Conservation (phyloP, 345 rosid species). For the Citropsis articulata region DNA sequence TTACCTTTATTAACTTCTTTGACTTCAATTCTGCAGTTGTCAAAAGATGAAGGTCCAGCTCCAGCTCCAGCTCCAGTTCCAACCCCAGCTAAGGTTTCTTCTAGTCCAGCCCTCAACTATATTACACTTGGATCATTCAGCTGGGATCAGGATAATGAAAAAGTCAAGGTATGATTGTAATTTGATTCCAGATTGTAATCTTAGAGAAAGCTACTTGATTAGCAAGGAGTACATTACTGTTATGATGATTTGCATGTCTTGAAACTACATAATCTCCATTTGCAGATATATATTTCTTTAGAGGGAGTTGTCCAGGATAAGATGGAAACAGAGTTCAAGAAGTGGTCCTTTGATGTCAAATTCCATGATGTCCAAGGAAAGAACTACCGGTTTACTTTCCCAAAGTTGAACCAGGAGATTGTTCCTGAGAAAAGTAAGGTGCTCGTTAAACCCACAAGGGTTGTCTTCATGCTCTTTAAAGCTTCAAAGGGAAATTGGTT, state of each 20-base stretch:
- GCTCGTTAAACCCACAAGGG: constrained; percentile 72
- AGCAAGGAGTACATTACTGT: not conserved
- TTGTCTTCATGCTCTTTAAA: constrained; percentile 59
- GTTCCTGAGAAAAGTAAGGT: constrained; percentile 78
- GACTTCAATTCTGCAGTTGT: constrained; percentile 28
- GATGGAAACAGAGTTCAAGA: constrained; percentile 63
- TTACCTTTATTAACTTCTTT: not conserved
- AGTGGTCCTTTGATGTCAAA: constrained; percentile 62
- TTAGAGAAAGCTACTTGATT: not conserved
- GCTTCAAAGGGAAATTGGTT: constrained; percentile 84
- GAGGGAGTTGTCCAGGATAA: constrained; percentile 82
- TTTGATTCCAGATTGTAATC: not conserved
- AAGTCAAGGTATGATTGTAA: constrained; percentile 67
- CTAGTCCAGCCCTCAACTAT: constrained; percentile 38
- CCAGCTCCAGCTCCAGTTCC: constrained; percentile 24
- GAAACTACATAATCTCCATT: not conserved
- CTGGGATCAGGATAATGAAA: constrained; percentile 97
- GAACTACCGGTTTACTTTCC: constrained; percentile 67
- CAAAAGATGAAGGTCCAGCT: constrained; percentile 29
- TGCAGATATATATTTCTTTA: constrained; percentile 68
- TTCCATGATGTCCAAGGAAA: constrained; percentile 81
- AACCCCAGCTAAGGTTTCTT: constrained; percentile 38
- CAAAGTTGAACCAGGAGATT: constrained; percentile 73
- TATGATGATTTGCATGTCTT: not conserved
- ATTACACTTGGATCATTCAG: constrained; percentile 71